phyloP scores from a whole-genome alignment of 192 early-diverging fungal species.

The Podila epigama region DNA sequence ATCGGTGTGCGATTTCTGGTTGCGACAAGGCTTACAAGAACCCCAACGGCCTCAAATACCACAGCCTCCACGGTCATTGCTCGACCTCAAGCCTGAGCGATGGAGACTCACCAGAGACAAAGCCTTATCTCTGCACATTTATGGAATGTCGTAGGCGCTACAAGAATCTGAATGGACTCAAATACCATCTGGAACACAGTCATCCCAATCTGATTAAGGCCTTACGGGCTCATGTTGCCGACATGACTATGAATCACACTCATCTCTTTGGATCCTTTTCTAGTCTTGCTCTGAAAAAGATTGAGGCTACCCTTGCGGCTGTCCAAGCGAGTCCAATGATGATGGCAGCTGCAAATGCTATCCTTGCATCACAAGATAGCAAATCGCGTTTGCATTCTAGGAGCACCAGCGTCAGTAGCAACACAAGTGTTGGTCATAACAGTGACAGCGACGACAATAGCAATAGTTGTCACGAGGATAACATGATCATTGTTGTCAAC shows the following conservation, averaged over 20 bases:
- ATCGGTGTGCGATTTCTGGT: conserved; percentile 84
- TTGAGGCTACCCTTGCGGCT: conserved; percentile 13
- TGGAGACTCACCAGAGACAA: conserved; percentile 15
- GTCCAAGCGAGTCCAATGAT: conserved; percentile 24
- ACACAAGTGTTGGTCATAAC: too few species aligned
- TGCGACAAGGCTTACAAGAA: conserved; percentile 98
- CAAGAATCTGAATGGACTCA: conserved; percentile 81
- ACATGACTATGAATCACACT: conserved; percentile 1
- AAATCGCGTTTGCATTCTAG: too few species aligned
- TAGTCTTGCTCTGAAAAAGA: conserved; percentile 5
- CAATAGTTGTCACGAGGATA: too few species aligned
- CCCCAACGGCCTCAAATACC: conserved; percentile 97
- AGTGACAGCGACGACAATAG: too few species aligned
- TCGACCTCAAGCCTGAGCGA: conserved; percentile 15
- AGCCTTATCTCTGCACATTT: conserved; percentile 76
- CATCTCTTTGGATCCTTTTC: conserved; percentile 18
- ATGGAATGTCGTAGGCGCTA: conserved; percentile 69
- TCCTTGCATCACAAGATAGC: conserved; percentile 8
- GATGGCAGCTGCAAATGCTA: conserved; percentile 22
- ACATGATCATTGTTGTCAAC: too few species aligned
- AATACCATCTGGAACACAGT: conserved; percentile 76
- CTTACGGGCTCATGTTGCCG: conserved; percentile 15
- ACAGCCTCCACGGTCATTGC: conserved; percentile 93
- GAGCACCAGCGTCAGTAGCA: too few species aligned
- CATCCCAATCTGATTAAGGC: conserved; percentile 23